Evolutionary conservation across 2,329 filamentous ascomycete species (phyloP), one percentile per base, ranked within the genome.

Genomic region (Pyrenochaeta sp.): DNA sequence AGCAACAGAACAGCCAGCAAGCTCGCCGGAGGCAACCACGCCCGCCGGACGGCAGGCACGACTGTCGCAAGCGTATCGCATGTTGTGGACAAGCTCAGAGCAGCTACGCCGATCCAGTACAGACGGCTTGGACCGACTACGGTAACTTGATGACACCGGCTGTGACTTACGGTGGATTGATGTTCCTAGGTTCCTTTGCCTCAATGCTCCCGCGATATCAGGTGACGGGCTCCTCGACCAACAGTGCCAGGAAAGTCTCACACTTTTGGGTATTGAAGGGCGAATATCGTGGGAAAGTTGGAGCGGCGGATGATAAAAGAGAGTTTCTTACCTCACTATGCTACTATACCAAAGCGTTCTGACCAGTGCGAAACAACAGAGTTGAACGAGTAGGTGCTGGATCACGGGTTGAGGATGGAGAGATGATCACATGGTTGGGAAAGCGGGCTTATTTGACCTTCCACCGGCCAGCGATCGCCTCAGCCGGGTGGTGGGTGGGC

Each of bases 1-100:
- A 51, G 58, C 60, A 60, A 54, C 57, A 64, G 39, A 47, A 60
- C 58, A 40, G 49, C 53, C 54, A 61, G 56, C 58, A 31, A 58
- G 51, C 59, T 30, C 15, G 30, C 39, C 29, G 31, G 49, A 63
- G 47, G 57, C 59, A 51, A 37, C 56, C 58, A 60, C 57, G 49
- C 58, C 40, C n/a, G 51, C 47, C 40, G 45, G 27, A 39, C 17
- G 32, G 54, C 60, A 51, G 53, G 45, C 49, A 62, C 61, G 45
- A 52, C 37, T 23, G 50, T 51, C 42, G 58, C 45, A 39, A 43
- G 44, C 56, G 45, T 44, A 48, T 46, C 32, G 52, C 54, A 54
- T 27, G 40, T 50, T 36, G 42, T 51, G 37, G 40, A 40, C 14
- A 17, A n/a, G 23, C 12, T 18, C 23, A 18, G 12, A 17, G 36